Percentiles rank a stretch among this genome's conserved stretches.
These are phyloP conservation scores for Candida pseudocylindracea DNA, from an alignment of 1,139 yeast species.

Conservation along the genomic window DNA sequence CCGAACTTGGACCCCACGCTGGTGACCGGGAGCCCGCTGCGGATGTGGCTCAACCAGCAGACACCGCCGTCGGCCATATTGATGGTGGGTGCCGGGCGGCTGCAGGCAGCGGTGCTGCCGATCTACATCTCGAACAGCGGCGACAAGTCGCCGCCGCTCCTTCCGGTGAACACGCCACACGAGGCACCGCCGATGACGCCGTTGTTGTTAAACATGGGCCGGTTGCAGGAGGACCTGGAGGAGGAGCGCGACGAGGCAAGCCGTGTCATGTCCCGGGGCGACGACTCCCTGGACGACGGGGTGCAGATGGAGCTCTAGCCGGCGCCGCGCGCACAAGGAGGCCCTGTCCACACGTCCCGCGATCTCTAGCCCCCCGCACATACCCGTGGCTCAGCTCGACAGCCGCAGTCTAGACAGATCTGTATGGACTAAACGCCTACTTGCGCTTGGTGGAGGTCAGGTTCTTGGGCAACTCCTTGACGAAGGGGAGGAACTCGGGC, in stretches of 20 bases:
- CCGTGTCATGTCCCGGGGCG: too few species aligned
- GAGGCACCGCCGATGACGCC: conserved; percentile 28
- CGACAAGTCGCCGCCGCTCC: conserved; percentile 13
- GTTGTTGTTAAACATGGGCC: conserved; percentile 8
- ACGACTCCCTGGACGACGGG: too few species aligned
- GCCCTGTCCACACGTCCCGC: too few species aligned
- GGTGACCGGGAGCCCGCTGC: conserved; percentile 30
- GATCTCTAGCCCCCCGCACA: too few species aligned
- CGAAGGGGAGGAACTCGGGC: conserved; percentile 86
- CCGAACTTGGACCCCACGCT: conserved; percentile 30
- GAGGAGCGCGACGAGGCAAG: too few species aligned
- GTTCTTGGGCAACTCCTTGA: conserved; percentile 85
- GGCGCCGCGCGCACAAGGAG: too few species aligned
- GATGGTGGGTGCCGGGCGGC: neutral
- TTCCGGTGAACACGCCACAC: conserved; percentile 20
- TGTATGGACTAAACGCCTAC: conserved; percentile 1
- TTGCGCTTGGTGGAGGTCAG: conserved; percentile 65
- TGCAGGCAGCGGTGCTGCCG: conserved; percentile 2
- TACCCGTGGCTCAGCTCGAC: too few species aligned
- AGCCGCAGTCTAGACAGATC: too few species aligned
- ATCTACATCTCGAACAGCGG: conserved; percentile 6
- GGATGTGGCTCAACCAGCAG: conserved; percentile 27
- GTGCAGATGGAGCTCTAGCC: too few species aligned
- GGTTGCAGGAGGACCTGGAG: too few species aligned
- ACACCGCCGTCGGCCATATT: conserved; percentile 18